Base-by-base conservation (phyloP, 768 basidiomycete genomes). In the Trametes cubensis region DNA sequence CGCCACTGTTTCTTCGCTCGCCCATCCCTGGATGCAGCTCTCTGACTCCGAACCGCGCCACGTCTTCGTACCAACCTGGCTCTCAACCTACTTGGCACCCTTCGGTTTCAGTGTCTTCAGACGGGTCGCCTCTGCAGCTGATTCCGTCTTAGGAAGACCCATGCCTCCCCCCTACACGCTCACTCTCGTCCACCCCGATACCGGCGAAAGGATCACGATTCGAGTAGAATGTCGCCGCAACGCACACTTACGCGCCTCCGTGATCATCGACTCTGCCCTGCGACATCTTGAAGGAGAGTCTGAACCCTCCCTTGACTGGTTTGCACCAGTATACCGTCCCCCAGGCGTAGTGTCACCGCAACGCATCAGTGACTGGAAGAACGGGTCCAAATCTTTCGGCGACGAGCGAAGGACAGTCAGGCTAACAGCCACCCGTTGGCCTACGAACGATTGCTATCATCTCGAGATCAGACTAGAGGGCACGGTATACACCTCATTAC, bases 381-480 rank as follows among this genome's bases (percentile, higher is more conserved):
- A 47, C 17, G 55, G 46, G 20, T 57, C 55, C 2, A 23, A 21
- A 10, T 38, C 41, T 7, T 57, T 48, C 46, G 55, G 55, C 10
- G 55, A 57, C 46, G 15, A 47, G 6, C 13, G 48, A 6, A 18
- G 55, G 11, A 46, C 34, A 0, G 34, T 48, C 28, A 46, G 38
- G 30, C 20, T 57, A 46, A 48, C 55, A 20, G 45, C 34, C 18
- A 57, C 55, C 11, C 45, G 55, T 11, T 57, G 55, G 55, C 55
- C 55, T 20, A 20, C 28, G n/a, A 26, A 34, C 14, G 45, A 30
- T 8, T 57, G 41, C 18, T 57, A 57, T 23, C 48, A 46, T 15
- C 26, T 57, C n/a, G 55, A 57, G 39, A 21, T 57, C 11, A 18
- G 45, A 13, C 55, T 48, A 6, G 45, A 47, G 15, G 55, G 55